Evolutionary conservation across 495 filamentous ascomycete genomes (phyloP).

Genomic region (Aspergillus leporis): DNA sequence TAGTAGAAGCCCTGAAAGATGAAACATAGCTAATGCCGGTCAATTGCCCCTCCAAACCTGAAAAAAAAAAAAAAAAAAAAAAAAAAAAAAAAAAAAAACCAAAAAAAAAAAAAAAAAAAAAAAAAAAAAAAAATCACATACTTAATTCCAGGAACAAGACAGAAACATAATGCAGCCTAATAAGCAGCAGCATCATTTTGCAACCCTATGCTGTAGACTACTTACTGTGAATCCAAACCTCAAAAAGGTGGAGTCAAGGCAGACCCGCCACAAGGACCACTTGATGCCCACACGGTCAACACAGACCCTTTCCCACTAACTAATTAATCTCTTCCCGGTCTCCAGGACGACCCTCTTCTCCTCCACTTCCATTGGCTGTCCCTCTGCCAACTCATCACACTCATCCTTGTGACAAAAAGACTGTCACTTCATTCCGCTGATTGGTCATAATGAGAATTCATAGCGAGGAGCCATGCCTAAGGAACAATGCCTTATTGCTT

Average conservation of each 20-base stretch:
- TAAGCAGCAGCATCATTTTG: neutral
- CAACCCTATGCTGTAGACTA: neutral
- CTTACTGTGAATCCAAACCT: neutral
- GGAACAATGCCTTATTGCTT: neutral
- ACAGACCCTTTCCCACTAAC: neutral
- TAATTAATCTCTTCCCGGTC: neutral
- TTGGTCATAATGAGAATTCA: neutral
- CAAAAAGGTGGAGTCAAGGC: neutral
- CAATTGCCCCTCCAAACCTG: neutral
- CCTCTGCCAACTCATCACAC: conserved; percentile 35
- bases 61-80: neutral
- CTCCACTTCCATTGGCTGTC: conserved; percentile 11
- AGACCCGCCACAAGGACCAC: conserved; percentile 1
- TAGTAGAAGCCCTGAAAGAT: neutral
- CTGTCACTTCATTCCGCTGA: neutral
- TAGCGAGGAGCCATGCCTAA: neutral
- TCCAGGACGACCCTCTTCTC: conserved; percentile 8
- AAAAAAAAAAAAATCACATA: neutral
- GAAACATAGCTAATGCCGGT: neutral
- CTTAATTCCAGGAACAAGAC: neutral
- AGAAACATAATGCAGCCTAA: neutral
- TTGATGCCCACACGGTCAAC: neutral
- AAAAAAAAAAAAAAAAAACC: neutral
- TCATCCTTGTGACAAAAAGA: conserved; percentile 11
- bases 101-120: neutral